Percentiles rank a stretch among this genome's conserved stretches.
phyloP scores from a whole-genome alignment of 108 stramenopile genomes.

The Nitzschia putrida region DNA sequence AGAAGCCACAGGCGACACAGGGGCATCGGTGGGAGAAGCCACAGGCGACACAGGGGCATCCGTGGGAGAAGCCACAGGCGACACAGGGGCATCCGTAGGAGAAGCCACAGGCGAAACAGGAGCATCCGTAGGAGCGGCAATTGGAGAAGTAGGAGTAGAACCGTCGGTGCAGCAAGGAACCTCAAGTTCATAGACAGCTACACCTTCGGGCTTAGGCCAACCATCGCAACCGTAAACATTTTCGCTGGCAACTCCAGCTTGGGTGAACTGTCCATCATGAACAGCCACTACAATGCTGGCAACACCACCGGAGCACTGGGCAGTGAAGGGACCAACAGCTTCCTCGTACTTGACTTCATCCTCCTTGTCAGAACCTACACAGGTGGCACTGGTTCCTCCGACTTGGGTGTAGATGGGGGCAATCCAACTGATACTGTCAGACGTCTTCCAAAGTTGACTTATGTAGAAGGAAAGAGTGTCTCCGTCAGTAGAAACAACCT shows the following conservation, averaged over 20 bases:
- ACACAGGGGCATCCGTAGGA: background rate
- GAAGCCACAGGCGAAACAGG: background rate
- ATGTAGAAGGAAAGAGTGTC: background rate
- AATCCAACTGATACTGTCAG: background rate
- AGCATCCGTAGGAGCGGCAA: background rate
- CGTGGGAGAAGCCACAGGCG: background rate
- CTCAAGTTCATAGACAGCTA: no score
- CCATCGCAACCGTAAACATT: no score
- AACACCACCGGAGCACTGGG: no score
- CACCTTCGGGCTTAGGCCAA: no score
- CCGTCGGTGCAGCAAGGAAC: no score
- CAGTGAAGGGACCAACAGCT: no score
- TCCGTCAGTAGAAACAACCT: background rate
- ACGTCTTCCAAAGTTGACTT: background rate
- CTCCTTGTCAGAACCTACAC: no score
- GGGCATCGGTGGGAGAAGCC: background rate
- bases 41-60: background rate
- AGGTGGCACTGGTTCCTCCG: background rate
- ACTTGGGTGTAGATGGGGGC: background rate
- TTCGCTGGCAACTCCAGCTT: no score
- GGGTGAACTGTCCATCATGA: no score
- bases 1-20: background rate
- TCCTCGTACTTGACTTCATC: no score
- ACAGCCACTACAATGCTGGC: no score
- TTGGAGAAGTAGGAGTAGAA: no score